Base-by-base conservation (phyloP, 164 flowering plant species). In the Saururus chinensis region DNA sequence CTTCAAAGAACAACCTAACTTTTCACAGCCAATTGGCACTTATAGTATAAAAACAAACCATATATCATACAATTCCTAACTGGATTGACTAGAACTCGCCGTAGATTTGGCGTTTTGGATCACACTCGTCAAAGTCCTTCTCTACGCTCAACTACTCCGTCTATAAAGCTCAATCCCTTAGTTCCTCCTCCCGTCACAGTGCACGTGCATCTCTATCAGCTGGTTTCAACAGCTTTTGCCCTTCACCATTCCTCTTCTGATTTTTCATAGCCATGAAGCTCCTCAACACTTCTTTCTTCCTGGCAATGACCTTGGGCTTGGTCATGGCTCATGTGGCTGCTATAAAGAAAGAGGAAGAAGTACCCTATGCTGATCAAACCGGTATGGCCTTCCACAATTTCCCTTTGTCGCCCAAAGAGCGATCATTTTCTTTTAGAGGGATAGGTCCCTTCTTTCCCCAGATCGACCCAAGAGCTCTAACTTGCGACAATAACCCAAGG, bases 401-500 rank as follows among this genome's bases (percentile, higher is more conserved):
- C 63, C 21, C 56, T 12, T 20, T n/a, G 10, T 23, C 45, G 5
- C 53, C 49, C 14, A 30, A 60, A 20, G 45, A 56, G 20, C 51
- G 56, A 35, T 23, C 56, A 23, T 53, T 54, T n/a, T 63, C 74
- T 54, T 57, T 59, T 11, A 60, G 51, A 19, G 60, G 59, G 19
- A 9, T 53, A 6, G 53, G 71, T 51, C 64, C 68, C 1, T 56
- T 64, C 55, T 64, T 67, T 17, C 53, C 8, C 11, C 26, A 59
- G 51, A 30, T 40, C 40, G 53, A 62, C 4, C 63, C 35, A 16
- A 42, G 19, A 14, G 2, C 5, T 10, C 60, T 51, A 20, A 72
- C 51, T 0, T 72, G 75, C 52, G 12, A 65, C n/a, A 61, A 61
- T 23, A 66, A 60, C 59, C 75, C 73, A 0, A 51, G 58, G 22